Evolutionary conservation across 495 filamentous ascomycete species (phyloP), one percentile per base, ranked within the genome.

Genomic region (Xylaria longipes): DNA sequence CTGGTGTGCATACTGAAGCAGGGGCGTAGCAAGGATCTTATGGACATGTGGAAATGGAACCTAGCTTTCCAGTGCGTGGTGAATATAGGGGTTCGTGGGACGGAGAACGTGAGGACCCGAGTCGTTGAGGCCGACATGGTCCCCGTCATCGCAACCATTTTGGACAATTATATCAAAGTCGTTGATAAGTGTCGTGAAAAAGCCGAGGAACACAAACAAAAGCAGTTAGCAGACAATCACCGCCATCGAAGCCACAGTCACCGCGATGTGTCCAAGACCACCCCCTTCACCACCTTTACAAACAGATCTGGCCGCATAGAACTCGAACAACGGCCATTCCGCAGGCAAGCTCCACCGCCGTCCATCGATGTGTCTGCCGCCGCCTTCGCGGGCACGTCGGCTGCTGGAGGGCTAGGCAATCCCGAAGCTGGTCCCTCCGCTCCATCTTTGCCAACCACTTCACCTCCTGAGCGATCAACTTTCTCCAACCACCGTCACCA

Each of bases 11-110:
- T 99, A 79, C 89, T 99, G 77, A 99, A 99, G 83, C 92, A 96
- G 80, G 96, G 96, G 72, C 87, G 94, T 79, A 97, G 93, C 78
- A 94, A 94, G 84, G 94, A 98, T 80, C 89, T 97, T 90, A 97
- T 98, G 95, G 95, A 97, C 78, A 97, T 97, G 92, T 99, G 96
- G 97, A 98, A 98, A 84, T 99, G 96, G 96, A 99, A 97, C 77
- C 87, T 99, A 65, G 96, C 96, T 54, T 98, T 99, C 78, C 96
- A 98, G 78, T 98, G 97, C 80, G 95, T 98, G 39, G 94, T 98
- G 78, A 99, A 99, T 80, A 98, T 99, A 78, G 96, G 96, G 31
- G 96, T 99, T 73, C 89, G 96, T 68, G 96, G 96, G 68, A 97
- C 96, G 6, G 96, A 99, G 82, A 89, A 85, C 71, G 96, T 99